A percentile compares a stretch with the other conserved stretches of the same genome.
Conservation (phyloP, 257 asterid species). For the Solanum verrucosum region DNA sequence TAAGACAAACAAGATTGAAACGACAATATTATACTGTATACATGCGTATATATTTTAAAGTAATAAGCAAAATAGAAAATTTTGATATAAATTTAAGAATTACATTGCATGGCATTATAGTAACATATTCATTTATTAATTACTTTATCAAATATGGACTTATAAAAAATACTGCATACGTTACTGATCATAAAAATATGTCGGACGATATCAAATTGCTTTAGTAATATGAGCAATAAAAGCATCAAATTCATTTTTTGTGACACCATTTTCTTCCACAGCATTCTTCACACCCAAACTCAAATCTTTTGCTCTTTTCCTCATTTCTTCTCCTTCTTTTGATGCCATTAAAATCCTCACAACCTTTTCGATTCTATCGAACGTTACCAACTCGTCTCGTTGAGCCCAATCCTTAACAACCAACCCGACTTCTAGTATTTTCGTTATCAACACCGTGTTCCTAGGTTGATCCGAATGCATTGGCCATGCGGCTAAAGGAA, state of each 20-base stretch:
- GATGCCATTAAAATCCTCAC: constrained; percentile 28
- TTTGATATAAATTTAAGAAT: too few relatives aligned
- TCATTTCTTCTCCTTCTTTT: constrained; percentile 27
- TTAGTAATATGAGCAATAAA: constrained; percentile 34
- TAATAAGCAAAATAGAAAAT: neutral
- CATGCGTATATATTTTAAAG: too few relatives aligned
- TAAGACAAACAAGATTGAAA: too few relatives aligned
- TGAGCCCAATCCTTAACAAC: constrained; percentile 32
- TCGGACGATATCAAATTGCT: neutral
- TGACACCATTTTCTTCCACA: constrained; percentile 30
- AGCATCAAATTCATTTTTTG: constrained; percentile 20
- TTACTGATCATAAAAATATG: too few relatives aligned
- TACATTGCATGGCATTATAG: neutral
- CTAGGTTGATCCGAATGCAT: constrained; percentile 66
- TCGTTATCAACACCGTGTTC: constrained; percentile 29
- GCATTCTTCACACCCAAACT: constrained; percentile 27
- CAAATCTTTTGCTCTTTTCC: constrained; percentile 25
- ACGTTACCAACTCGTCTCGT: constrained; percentile 19
- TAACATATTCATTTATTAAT: neutral
- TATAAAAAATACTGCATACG: neutral
- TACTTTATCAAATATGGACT: neutral
- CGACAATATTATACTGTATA: too few relatives aligned
- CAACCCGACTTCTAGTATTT: constrained; percentile 26
- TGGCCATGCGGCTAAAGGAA: constrained; percentile 56
- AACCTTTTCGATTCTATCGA: constrained; percentile 8